Conservation (phyloP, 805 yeast genomes). For the Debaryomyces tyrocola region DNA sequence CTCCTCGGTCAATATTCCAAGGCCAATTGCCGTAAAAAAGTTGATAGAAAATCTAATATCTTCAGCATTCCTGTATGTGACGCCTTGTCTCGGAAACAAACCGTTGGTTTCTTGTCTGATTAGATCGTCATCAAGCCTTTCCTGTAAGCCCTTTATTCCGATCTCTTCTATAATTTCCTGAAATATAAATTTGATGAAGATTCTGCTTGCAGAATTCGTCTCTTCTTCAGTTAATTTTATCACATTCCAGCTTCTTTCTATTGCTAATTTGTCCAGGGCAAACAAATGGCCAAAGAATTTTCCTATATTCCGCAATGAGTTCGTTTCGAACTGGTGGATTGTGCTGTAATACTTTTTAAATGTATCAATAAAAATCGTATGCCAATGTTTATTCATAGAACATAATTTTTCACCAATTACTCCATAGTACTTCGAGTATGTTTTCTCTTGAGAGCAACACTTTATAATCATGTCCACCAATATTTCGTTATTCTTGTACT, state of each 20-base stretch:
- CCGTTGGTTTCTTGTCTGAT: slow-evolving; percentile 51
- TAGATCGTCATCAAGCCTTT: slow-evolving; percentile 52
- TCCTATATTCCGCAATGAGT: slow-evolving; percentile 75
- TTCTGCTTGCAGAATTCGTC: slow-evolving; percentile 79
- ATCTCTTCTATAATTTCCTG: slow-evolving; percentile 77
- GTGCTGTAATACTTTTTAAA: slow-evolving; percentile 58
- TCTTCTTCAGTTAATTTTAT: slow-evolving; percentile 66
- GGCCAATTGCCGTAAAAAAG: slow-evolving; percentile 88
- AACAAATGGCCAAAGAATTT: slow-evolving; percentile 84
- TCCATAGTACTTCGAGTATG: slow-evolving; percentile 85
- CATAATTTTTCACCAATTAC: slow-evolving; percentile 68
- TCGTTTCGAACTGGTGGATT: slow-evolving; percentile 68
- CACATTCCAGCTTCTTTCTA: slow-evolving; percentile 53
- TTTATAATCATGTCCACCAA: slow-evolving; percentile 73
- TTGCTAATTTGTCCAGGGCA: slow-evolving; percentile 65
- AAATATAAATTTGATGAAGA: slow-evolving; percentile 77
- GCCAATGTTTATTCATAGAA: slow-evolving; percentile 56
- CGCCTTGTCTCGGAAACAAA: slow-evolving; percentile 57
- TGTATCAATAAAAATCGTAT: slow-evolving; percentile 45
- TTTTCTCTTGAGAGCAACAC: slow-evolving; percentile 81
- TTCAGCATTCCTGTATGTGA: slow-evolving; percentile 39
- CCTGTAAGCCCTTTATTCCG: slow-evolving; percentile 55
- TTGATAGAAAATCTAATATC: slow-evolving; percentile 77
- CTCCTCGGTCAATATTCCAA: slow-evolving; percentile 78
- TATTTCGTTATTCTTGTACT: slow-evolving; percentile 42